Conservation (phyloP, 2,329 filamentous ascomycete species). For the Fusarium lateritium region DNA sequence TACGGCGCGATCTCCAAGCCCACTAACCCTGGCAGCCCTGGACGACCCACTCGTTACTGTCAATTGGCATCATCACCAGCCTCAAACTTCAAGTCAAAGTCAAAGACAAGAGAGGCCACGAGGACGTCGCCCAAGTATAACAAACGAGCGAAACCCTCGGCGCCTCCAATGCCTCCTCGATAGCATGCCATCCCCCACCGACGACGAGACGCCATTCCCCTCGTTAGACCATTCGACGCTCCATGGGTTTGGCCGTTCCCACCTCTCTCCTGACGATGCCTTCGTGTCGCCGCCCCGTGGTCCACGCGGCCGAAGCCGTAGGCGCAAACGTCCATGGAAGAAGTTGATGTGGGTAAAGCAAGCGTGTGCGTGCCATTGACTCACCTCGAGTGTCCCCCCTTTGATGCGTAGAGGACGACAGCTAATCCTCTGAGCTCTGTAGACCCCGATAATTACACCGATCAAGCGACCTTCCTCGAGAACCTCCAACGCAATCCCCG, state of each 20-base stretch:
- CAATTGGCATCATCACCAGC: constrained; percentile 39
- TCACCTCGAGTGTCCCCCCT: not conserved
- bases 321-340: constrained; percentile 86
- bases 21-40: constrained; percentile 38
- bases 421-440: constrained; percentile 15
- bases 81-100: constrained; percentile 14
- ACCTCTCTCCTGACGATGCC: constrained; percentile 88
- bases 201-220: constrained; percentile 57
- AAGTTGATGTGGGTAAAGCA: constrained; percentile 99
- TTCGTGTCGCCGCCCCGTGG: constrained; percentile 76
- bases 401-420: not conserved
- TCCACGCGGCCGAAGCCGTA: constrained; percentile 73
- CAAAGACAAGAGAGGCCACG: constrained; percentile 1
- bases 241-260: constrained; percentile 69
- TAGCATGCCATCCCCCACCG: constrained; percentile 57
- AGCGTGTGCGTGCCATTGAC: constrained; percentile 73
- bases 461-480: constrained; percentile 96
- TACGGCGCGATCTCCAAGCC: constrained; percentile 39
- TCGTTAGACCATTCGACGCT: constrained; percentile 52
- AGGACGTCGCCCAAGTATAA: constrained; percentile 14
- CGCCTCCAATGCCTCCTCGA: constrained; percentile 32
- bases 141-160: constrained; percentile 11
- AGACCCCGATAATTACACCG: constrained; percentile 99
- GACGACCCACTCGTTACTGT: constrained; percentile 35
- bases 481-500: constrained; percentile 95